A percentile compares a stretch with the other conserved stretches of the same genome.
Evolutionary conservation across 805 yeast species (phyloP).

Genomic region (Monosporozyma siamensis): DNA sequence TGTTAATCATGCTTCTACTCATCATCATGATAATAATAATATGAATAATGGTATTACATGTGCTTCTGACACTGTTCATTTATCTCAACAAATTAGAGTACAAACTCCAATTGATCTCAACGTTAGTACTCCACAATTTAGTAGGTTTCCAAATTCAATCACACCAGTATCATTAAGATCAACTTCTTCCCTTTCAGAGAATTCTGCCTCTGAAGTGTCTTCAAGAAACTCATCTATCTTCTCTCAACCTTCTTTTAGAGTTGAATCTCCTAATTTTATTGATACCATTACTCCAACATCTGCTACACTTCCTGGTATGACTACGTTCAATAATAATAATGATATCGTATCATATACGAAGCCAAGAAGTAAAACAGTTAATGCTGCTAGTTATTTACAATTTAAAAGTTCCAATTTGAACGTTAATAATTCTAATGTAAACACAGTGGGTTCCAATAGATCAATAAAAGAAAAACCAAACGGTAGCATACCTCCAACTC

Average conservation of each 20-base stretch:
- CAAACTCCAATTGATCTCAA: constrained; percentile 2
- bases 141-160: not conserved
- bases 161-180: constrained; percentile 4
- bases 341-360: not conserved
- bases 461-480: not conserved
- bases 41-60: not conserved
- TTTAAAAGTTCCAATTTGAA: not conserved
- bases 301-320: constrained; percentile 3
- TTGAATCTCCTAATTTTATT: constrained; percentile 7
- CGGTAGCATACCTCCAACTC: constrained; percentile 5
- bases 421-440: not conserved
- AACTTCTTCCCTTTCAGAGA: constrained; percentile 1
- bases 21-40: not conserved
- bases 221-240: constrained; percentile 9
- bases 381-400: constrained; percentile 1
- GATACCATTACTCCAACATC: constrained; percentile 7
- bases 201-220: constrained; percentile 2
- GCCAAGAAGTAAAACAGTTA: constrained; percentile 1
- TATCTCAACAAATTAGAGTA: constrained; percentile 1
- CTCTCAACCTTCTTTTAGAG: constrained; percentile 3
- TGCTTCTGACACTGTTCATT: not conserved
- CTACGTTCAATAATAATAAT: not conserved
- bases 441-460: not conserved
- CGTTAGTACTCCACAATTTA: not conserved
- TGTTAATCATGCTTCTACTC: not conserved